Percentiles rank a stretch among this genome's conserved stretches.
Conservation (phyloP, 2,329 filamentous ascomycete species). For the Fusarium poae region DNA sequence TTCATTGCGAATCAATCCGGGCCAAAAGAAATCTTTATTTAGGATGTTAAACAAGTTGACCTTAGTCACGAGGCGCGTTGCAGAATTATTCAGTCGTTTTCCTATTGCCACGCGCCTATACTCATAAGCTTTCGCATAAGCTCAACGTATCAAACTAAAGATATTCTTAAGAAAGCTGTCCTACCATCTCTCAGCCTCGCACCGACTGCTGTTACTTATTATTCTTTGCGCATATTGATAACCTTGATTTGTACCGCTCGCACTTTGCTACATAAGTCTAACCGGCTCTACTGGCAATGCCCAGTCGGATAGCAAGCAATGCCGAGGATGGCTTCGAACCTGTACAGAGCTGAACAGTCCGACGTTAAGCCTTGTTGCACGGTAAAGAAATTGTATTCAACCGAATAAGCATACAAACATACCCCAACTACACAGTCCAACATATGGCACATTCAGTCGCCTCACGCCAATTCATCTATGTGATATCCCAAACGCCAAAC, state of each 20-base stretch:
- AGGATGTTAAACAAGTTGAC: too few relatives aligned
- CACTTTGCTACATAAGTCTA: too few relatives aligned
- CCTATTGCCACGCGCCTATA: not conserved
- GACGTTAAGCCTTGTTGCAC: too few relatives aligned
- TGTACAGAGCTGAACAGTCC: not conserved
- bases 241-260: too few relatives aligned
- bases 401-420: slow-evolving; percentile 5
- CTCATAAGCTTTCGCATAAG: not conserved
- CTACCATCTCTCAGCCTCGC: not conserved
- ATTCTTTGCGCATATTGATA: not conserved
- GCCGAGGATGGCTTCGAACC: not conserved
- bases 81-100: too few relatives aligned
- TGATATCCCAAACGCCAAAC: slow-evolving; percentile 42
- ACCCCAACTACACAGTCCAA: not conserved
- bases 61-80: too few relatives aligned
- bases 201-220: not conserved
- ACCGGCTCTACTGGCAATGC: not conserved
- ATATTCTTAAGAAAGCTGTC: not conserved
- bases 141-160: not conserved
- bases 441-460: not conserved
- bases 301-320: not conserved
- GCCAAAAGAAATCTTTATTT: too few relatives aligned
- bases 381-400: not conserved
- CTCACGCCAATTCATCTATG: not conserved
- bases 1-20: too few relatives aligned